A percentile compares a stretch with the other conserved stretches of the same genome.
Conservation (phyloP, 495 filamentous ascomycete genomes). For the Durotheca rogersii region DNA sequence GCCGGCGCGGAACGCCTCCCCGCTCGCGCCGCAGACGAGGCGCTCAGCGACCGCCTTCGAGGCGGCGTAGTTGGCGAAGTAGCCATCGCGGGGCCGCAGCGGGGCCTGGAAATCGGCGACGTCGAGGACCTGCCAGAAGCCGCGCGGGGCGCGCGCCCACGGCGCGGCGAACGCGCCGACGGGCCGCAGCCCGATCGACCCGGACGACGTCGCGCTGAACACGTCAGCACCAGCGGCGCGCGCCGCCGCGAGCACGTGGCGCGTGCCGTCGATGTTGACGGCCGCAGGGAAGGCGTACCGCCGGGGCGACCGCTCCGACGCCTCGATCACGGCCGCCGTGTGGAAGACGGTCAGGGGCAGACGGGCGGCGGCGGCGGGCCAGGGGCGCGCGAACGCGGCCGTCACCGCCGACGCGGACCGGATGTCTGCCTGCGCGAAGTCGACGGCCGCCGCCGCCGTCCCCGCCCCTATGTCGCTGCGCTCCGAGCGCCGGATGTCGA, state of each 20-base stretch:
- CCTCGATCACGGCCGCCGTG: constrained; percentile 48
- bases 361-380: constrained; percentile 32
- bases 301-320: constrained; percentile 47
- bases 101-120: constrained; percentile 46
- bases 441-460: constrained; percentile 34
- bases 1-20: constrained; percentile 51
- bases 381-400: constrained; percentile 41
- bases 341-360: constrained; percentile 49
- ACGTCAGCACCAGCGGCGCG: constrained; percentile 50
- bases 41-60: constrained; percentile 55
- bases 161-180: constrained; percentile 52
- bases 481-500: constrained; percentile 42
- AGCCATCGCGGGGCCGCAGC: constrained; percentile 48
- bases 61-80: constrained; percentile 59
- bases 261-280: constrained; percentile 61
- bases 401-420: constrained; percentile 38
- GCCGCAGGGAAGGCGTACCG: constrained; percentile 42
- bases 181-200: constrained; percentile 50
- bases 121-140: constrained; percentile 51
- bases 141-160: constrained; percentile 44
- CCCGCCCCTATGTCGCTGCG: constrained; percentile 40
- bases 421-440: constrained; percentile 46
- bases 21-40: constrained; percentile 51
- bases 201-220: constrained; percentile 62
- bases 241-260: constrained; percentile 56